Evolutionary conservation across 805 yeast species (phyloP).

Genomic region (Kuraishia floccosa): DNA sequence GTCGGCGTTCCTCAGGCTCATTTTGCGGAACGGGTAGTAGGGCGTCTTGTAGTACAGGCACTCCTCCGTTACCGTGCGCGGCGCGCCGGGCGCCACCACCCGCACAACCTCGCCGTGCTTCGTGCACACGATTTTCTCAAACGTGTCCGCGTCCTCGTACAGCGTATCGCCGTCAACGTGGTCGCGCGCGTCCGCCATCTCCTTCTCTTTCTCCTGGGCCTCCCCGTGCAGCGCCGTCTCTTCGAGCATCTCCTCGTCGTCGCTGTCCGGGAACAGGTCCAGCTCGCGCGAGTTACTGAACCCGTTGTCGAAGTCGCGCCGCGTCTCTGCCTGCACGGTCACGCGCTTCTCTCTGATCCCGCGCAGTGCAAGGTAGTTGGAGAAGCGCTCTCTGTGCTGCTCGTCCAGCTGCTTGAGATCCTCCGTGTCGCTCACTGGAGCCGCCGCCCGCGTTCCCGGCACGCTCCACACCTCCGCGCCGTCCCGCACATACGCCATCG

Average conservation of each 20-base stretch:
- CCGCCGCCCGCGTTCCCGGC: not conserved
- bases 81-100: not conserved
- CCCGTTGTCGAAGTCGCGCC: too few species aligned
- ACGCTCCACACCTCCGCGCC: too few species aligned
- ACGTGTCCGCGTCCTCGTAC: slow-evolving; percentile 2
- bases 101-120: not conserved
- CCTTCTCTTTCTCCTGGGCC: not conserved
- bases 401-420: not conserved
- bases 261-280: slow-evolving; percentile 1
- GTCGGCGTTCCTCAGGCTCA: not conserved
- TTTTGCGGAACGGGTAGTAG: not conserved
- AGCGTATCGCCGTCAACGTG: slow-evolving; percentile 4
- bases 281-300: not conserved
- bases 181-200: slow-evolving; percentile 1
- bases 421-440: not conserved
- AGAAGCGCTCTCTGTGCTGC: too few species aligned
- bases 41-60: not conserved
- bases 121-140: not conserved
- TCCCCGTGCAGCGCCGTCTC: not conserved
- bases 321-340: too few species aligned
- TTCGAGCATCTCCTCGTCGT: slow-evolving; percentile 2
- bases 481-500: too few species aligned
- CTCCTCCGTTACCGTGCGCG: not conserved
- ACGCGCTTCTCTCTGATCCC: too few species aligned
- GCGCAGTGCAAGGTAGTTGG: too few species aligned